Evolutionary conservation across 345 rosid genomes (phyloP), one percentile per base, ranked within the genome.

Genomic region (Brassica incana): DNA sequence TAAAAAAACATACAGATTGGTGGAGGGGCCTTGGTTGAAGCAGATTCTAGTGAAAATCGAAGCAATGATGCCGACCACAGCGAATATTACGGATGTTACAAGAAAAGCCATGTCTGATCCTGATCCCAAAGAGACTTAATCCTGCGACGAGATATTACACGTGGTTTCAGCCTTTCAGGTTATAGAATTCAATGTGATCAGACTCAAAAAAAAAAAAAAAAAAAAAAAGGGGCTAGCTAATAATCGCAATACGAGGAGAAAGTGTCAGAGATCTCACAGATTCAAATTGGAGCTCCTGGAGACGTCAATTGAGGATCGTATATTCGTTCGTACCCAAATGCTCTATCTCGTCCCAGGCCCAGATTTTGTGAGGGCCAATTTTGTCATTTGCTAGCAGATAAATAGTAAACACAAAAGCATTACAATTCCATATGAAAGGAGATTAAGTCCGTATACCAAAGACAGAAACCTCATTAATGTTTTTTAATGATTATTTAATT

Each of bases 1-100:
- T 40, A 77, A 78, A 45, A 78, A 58, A 77, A 78, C 73, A 67
- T 78, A 50, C 56, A 50, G 56, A 50, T 50, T 50, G 56, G 56
- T n/a, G 56, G 56, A 50, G 56, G 56, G 56, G 56, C 7, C 56
- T 50, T 50, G 56, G 56, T 50, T 50, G 56, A 50, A 50, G 3
- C 18, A 50, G 18, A 50, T 50, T 50, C 56, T 50, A 1, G 56
- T 50, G 56, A 50, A 50, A 14, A 50, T 50, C 18, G 56, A 50
- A 50, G 18, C 56, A 50, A 50, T 50, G 56, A 50, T 50, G 0
- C 56, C 56, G 54, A 18, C 72, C 16, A 30, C 2, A 66, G 56
- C 56, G 56, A 50, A 50, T 50, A 50, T n/a, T n/a, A 50, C 7
- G 2, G 56, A 50, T 50, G 56, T 50, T 50, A 50, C 56, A 4